Base-by-base conservation (phyloP, 2,329 filamentous ascomycete species). In the Keithomyces neogunnii region DNA sequence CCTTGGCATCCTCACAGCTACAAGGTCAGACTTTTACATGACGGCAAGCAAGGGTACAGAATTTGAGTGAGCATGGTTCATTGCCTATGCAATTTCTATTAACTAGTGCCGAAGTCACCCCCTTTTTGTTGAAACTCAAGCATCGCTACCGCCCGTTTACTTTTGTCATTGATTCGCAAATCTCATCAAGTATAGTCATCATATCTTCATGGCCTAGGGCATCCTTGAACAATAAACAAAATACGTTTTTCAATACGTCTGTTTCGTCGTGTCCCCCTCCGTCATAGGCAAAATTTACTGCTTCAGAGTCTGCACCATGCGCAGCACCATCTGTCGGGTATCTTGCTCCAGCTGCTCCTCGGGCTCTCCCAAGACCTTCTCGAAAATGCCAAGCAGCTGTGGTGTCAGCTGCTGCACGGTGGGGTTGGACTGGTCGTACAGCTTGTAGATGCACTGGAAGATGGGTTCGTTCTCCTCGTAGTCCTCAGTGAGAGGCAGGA, bases 381-480 rank as follows among this genome's bases (percentile, higher is more conserved):
- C 81, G 59, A 93, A 87, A 53, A 91, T 70, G 10, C 80, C 77
- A 57, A 89, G 72, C 52, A 93, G 75, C 63, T 82, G 77, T 38
- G 82, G 77, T 4, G 88, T 90, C 45, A 89, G 76, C 60, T 80
- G 75, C 67, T 84, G 81, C 45, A 91, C 78, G 2, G 82, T 86
- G 10, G 78, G 72, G 69, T 92, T 85, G 57, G 82, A 78, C 55
- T 78, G 73, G 60, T 86, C 80, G 68, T 90, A 96, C 57, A 97
- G 80, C 69, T 87, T 84, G 69, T 88, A 85, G 62, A 99, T 85
- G 81, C 91, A 95, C 67, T 86, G 81, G 73, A 86, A 99, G 54
- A 97, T 84, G 7, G 93, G 90, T 62, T 89, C 88, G 72, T 99
- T 97, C 80, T 97, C 93, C 70, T 96, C 90, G 62, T 82, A 97